Evolutionary conservation across 2,329 filamentous ascomycete species (phyloP).

Genomic region (Fusarium sp.): DNA sequence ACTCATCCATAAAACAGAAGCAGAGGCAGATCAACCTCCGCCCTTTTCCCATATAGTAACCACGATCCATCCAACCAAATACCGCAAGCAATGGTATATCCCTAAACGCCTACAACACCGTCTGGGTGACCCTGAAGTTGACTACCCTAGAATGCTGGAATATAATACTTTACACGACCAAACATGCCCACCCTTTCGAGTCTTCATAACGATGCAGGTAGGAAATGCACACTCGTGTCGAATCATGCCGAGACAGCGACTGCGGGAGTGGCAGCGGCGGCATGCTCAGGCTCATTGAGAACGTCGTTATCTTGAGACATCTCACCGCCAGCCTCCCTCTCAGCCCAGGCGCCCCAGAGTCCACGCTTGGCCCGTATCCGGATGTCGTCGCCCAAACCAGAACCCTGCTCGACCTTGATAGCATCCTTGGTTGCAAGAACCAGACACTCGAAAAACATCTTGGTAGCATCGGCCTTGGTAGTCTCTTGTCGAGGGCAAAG

Average conservation of each 20-base stretch:
- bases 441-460: constrained; percentile 99
- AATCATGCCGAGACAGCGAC: constrained; percentile 55
- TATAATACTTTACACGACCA: constrained; percentile 51
- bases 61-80: constrained; percentile 37
- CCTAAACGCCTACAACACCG: constrained; percentile 54
- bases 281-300: constrained; percentile 51
- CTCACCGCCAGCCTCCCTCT: constrained; percentile 75
- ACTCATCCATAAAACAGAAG: constrained; percentile 31
- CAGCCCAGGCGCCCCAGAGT: constrained; percentile 98
- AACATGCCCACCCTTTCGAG: constrained; percentile 40
- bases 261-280: constrained; percentile 46
- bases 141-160: constrained; percentile 49
- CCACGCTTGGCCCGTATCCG: constrained; percentile 89
- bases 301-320: constrained; percentile 62
- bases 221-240: constrained; percentile 19
- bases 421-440: constrained; percentile 98
- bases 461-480: constrained; percentile 90
- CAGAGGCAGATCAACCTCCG: constrained; percentile 23
- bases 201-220: constrained; percentile 41
- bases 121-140: constrained; percentile 45
- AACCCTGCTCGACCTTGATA: constrained; percentile 91
- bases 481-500: constrained; percentile 85
- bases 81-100: constrained; percentile 54
- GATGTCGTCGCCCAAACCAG: constrained; percentile 81
- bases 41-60: constrained; percentile 41